Conservation (phyloP, 2,329 filamentous ascomycete species). For the Hypoxylon sp. region DNA sequence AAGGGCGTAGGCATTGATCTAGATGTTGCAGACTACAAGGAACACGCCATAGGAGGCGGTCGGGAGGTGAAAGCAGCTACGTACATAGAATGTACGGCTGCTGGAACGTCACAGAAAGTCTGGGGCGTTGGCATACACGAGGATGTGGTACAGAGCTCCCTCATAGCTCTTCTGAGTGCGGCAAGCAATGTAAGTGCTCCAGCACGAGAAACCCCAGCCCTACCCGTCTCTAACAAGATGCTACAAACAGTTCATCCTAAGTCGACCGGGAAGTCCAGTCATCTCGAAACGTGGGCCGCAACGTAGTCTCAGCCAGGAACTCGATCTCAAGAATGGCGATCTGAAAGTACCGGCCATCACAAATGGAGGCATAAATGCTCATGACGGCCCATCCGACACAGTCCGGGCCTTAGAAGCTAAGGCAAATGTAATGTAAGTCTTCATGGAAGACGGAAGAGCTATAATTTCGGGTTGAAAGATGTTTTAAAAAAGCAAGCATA, state of each 20-base stretch:
- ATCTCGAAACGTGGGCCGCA: slow-evolving; percentile 70
- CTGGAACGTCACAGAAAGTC: slow-evolving; percentile 76
- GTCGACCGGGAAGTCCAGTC: slow-evolving; percentile 76
- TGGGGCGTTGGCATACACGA: slow-evolving; percentile 95
- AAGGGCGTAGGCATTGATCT: slow-evolving; percentile 83
- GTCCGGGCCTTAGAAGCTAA: slow-evolving; percentile 57
- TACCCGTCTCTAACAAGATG: slow-evolving; percentile 30
- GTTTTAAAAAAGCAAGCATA: slow-evolving; percentile 23
- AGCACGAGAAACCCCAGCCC: background rate
- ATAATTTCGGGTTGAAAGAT: slow-evolving; percentile 9
- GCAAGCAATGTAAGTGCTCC: slow-evolving; percentile 80
- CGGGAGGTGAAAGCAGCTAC: slow-evolving; percentile 91
- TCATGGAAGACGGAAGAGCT: slow-evolving; percentile 12
- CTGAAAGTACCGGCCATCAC: slow-evolving; percentile 37
- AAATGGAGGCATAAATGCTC: slow-evolving; percentile 43
- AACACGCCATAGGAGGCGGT: slow-evolving; percentile 88
- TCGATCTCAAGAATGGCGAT: slow-evolving; percentile 53
- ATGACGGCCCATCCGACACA: slow-evolving; percentile 49
- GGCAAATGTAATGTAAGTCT: slow-evolving; percentile 53
- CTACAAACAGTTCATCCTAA: slow-evolving; percentile 75
- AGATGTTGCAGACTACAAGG: slow-evolving; percentile 95
- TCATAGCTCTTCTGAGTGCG: slow-evolving; percentile 87
- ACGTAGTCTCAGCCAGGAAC: slow-evolving; percentile 59
- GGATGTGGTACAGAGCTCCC: slow-evolving; percentile 89
- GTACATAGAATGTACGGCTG: slow-evolving; percentile 88